A percentile compares a stretch with the other conserved stretches of the same genome.
These are phyloP conservation scores for Trichoderma reesei DNA, from an alignment of 495 filamentous ascomycete species.

Conservation along the genomic window DNA sequence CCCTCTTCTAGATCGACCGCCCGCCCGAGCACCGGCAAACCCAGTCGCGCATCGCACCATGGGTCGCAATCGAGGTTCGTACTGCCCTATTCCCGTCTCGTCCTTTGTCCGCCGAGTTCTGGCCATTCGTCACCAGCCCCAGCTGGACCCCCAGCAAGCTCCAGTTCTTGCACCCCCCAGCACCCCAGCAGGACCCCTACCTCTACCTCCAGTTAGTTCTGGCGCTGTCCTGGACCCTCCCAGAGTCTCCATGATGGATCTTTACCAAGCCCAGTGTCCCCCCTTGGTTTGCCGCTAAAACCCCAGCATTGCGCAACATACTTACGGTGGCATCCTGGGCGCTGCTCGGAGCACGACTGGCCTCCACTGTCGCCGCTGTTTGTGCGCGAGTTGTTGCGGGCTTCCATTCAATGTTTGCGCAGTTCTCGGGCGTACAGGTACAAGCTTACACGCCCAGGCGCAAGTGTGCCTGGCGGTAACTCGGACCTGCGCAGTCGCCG, in stretches of 20 bases:
- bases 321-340: not conserved
- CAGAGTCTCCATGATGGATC: not conserved
- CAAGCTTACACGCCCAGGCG: too few relatives aligned
- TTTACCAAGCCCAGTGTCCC: not conserved
- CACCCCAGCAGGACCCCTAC: constrained; percentile 8
- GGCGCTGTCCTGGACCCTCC: constrained; percentile 1
- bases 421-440: too few relatives aligned
- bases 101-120: constrained; percentile 5
- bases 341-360: not conserved
- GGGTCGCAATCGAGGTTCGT: constrained; percentile 43
- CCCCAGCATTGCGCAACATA: constrained; percentile 12
- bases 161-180: not conserved
- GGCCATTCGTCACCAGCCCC: not conserved
- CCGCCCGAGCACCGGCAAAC: not conserved
- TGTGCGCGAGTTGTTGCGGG: not conserved
- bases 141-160: not conserved
- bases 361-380: not conserved
- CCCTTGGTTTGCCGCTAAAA: not conserved
- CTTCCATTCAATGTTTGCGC: not conserved
- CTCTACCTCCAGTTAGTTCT: not conserved
- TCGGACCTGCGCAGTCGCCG: too few relatives aligned
- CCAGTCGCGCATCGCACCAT: constrained; percentile 17
- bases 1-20: constrained; percentile 1
- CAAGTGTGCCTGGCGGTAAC: too few relatives aligned
- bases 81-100: constrained; percentile 12